These are phyloP conservation scores for apple (Malus domestica) DNA, from an alignment of 306 rosid genomes.

Conservation along the genomic window ASM211411v1 NC_041799.1:34993501-34994000, in stretches of 20 bases:
- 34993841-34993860: conserved; percentile 36
- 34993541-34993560: too few species aligned
- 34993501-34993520: too few species aligned
- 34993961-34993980: neutral
- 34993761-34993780: conserved; percentile 39
- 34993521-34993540: too few species aligned
- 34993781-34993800: conserved; percentile 37
- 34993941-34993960: neutral
- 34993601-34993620: neutral
- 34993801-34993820: conserved; percentile 41
- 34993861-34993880: neutral
- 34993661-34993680: neutral
- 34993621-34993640: neutral
- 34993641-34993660: neutral
- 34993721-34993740: conserved; percentile 60
- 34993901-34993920: neutral
- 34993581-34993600: too few species aligned
- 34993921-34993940: neutral
- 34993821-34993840: conserved; percentile 56
- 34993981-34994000: too few species aligned
- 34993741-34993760: conserved; percentile 57
- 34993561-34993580: too few species aligned
- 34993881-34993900: neutral
- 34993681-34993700: conserved; percentile 35
- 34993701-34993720: conserved; percentile 66